phyloP scores from a whole-genome alignment of 2,329 filamentous ascomycete species.

The Pyrenochaeta sp. region DNA sequence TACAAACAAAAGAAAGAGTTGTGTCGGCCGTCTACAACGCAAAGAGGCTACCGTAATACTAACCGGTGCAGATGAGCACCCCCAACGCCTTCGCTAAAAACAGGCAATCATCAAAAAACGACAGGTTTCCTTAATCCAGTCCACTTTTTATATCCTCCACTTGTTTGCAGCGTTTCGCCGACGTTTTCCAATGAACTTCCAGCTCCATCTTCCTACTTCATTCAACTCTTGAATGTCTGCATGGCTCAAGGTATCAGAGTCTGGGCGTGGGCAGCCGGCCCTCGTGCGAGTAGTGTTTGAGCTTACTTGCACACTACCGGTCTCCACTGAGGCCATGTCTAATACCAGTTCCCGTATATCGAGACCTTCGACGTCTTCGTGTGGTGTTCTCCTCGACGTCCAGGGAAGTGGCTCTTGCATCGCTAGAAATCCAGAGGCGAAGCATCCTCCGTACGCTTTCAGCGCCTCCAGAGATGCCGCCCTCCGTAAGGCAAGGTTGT shows the following conservation, averaged over 20 bases:
- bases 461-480: constrained; percentile 39
- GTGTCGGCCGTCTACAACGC: constrained; percentile 16
- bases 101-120: constrained; percentile 4
- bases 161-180: constrained; percentile 22
- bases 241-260: constrained; percentile 42
- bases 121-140: constrained; percentile 2
- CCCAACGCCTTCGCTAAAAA: constrained; percentile 31
- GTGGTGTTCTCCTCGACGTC: constrained; percentile 25
- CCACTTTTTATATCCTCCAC: constrained; percentile 7
- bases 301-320: constrained; percentile 15
- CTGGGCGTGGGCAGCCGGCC: constrained; percentile 36
- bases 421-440: constrained; percentile 41
- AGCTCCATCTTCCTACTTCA: constrained; percentile 27
- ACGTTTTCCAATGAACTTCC: constrained; percentile 31
- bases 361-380: constrained; percentile 33
- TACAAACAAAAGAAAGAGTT: constrained; percentile 2
- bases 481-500: constrained; percentile 31
- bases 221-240: constrained; percentile 19
- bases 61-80: constrained; percentile 1
- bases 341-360: constrained; percentile 34
- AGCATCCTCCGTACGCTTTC: constrained; percentile 43
- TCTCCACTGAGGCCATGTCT: constrained; percentile 27
- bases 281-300: constrained; percentile 21
- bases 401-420: constrained; percentile 35
- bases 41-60: constrained; percentile 12